phyloP scores from a whole-genome alignment of 2,329 filamentous ascomycete species.

The Fusarium hainanense region DNA sequence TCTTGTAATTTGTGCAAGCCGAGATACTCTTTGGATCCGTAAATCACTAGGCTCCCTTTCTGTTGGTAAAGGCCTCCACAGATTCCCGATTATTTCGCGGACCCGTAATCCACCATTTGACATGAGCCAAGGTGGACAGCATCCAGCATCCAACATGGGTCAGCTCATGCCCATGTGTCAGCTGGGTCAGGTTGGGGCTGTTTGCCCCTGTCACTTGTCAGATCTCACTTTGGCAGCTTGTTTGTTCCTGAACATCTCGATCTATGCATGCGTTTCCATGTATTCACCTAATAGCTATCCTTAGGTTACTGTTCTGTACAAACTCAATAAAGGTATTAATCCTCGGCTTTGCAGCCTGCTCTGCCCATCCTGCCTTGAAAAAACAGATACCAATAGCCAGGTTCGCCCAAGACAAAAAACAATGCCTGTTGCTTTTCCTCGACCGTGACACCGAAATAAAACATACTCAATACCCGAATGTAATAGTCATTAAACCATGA shows the following conservation, averaged over 20 bases:
- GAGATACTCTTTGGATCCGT: not conserved
- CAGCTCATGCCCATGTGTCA: constrained; percentile 1
- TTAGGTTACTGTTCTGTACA: constrained; percentile 18
- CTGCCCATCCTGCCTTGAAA: not conserved
- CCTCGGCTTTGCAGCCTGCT: constrained; percentile 3
- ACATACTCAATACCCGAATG: constrained; percentile 35
- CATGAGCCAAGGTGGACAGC: not conserved
- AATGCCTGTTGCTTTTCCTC: constrained; percentile 39
- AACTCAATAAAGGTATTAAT: constrained; percentile 27
- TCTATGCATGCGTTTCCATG: constrained; percentile 21
- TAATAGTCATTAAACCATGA: constrained; percentile 20
- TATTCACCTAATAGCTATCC: constrained; percentile 17
- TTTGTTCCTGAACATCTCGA: constrained; percentile 24
- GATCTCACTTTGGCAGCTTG: constrained; percentile 25
- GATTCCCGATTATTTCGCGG: not conserved
- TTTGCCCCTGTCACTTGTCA: constrained; percentile 26
- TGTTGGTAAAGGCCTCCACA: not conserved
- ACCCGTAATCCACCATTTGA: not conserved
- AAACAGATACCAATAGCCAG: constrained; percentile 29
- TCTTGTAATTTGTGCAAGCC: not conserved
- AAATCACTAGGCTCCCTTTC: not conserved
- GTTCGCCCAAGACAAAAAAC: constrained; percentile 32
- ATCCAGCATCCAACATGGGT: constrained; percentile 4
- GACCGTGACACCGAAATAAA: constrained; percentile 40
- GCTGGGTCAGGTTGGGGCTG: not conserved